phyloP scores from a whole-genome alignment of 441 rosid genomes.

The Pelargonium australe region DNA sequence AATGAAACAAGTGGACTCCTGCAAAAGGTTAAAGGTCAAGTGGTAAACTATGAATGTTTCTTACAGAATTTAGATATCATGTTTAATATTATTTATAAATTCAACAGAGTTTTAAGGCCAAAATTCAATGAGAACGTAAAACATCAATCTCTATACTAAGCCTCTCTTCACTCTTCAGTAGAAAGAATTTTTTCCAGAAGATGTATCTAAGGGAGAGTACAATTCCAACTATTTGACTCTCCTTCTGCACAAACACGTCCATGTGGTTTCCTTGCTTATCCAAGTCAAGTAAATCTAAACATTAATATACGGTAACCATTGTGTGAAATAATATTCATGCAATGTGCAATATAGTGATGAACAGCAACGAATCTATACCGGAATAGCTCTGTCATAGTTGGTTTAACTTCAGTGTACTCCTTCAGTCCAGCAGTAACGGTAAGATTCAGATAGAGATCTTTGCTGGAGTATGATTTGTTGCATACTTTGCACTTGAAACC shows the following conservation, averaged over 20 bases:
- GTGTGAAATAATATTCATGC: not conserved
- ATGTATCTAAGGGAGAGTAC: not conserved
- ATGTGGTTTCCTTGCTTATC: not conserved
- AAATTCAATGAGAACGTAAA: no score
- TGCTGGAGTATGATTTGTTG: conserved; percentile 74
- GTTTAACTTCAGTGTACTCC: conserved; percentile 62
- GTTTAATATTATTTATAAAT: no score
- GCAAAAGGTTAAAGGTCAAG: conserved; percentile 18
- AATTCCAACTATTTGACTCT: no score
- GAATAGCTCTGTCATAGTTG: conserved; percentile 63
- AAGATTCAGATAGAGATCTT: conserved; percentile 69
- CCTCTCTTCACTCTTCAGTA: not conserved
- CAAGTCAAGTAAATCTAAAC: not conserved
- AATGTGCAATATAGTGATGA: not conserved
- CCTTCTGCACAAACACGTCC: not conserved
- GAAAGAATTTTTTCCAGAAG: not conserved
- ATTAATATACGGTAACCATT: not conserved
- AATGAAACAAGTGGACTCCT: conserved; percentile 95
- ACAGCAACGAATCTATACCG: conserved; percentile 32
- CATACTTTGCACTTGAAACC: conserved; percentile 84
- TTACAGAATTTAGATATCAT: no score
- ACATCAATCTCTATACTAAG: not conserved
- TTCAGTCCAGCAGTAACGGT: conserved; percentile 66
- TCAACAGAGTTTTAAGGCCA: no score
- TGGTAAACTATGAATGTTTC: conserved; percentile 6